phyloP scores from a whole-genome alignment of 768 basidiomycete species.

The Arthromyces matolae region DNA sequence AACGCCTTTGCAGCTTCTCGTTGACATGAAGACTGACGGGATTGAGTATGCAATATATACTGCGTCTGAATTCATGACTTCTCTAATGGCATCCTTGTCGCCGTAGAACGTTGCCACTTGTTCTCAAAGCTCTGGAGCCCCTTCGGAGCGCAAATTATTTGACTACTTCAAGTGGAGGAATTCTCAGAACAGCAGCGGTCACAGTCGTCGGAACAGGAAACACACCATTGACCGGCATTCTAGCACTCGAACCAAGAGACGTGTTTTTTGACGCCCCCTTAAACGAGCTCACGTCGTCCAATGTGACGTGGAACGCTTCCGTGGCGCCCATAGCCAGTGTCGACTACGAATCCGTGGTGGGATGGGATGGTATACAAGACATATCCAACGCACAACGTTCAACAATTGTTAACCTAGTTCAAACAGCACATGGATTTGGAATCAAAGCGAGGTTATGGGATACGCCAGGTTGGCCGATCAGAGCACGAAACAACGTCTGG shows the following conservation, averaged over 20 bases:
- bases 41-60: constrained; percentile 29
- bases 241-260: constrained; percentile 42
- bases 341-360: constrained; percentile 41
- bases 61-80: too few species aligned
- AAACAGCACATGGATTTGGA: constrained; percentile 39
- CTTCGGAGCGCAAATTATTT: constrained; percentile 41
- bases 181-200: constrained; percentile 31
- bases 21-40: constrained; percentile 53
- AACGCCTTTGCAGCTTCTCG: constrained; percentile 42
- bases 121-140: constrained; percentile 42
- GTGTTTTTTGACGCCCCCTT: constrained; percentile 53
- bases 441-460: constrained; percentile 52
- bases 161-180: constrained; percentile 42
- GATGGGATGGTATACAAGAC: constrained; percentile 43
- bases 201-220: constrained; percentile 51
- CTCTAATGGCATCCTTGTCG: background rate
- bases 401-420: constrained; percentile 37
- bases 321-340: constrained; percentile 50
- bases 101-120: constrained; percentile 37
- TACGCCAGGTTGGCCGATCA: constrained; percentile 46
- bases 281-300: constrained; percentile 30
- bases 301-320: constrained; percentile 37
- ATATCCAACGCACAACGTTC: constrained; percentile 38
- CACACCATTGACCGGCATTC: constrained; percentile 44
- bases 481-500: constrained; percentile 43